Base-by-base conservation (phyloP, 225 moss, liverwort and hornwort species). In the Thuidium tamariscinum region DNA sequence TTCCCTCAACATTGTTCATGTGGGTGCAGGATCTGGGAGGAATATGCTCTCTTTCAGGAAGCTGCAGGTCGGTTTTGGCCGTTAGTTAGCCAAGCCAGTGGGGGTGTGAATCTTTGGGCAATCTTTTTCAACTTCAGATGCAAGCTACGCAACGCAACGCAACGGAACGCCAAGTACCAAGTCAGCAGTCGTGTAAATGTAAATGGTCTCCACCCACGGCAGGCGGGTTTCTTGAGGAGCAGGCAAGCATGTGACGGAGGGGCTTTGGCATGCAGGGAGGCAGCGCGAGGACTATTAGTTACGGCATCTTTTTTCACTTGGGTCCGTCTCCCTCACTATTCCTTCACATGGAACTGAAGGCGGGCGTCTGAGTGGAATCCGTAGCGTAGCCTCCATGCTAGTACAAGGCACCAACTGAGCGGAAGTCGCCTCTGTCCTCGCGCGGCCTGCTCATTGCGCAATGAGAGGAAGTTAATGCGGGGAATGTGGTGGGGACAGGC, bases 301-400 rank as follows among this genome's bases (percentile, higher is more conserved):
- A 14, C 18, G 63, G 88, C 55, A 88, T 90, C 88, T 88, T 86
- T 73, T 81, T 13, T 16, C 11, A 52, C 52, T 29, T 44, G 5
- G 4, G 67, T 26, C 13, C 51, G 10, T 10, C 51, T 51, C 10
- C 51, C 13, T 4, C 42, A 30, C 60, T 46, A 36, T 79, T 74
- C 82, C 88, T 88, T 86, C 74, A 30, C 83, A 68, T 34, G 86
- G 83, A 80, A 90, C n/a, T n/a, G n/a, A n/a, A n/a, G n/a, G n/a
- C n/a, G n/a, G 80, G 86, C 52, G 8, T 82, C 79, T 12, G 17
- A 52, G 52, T 17, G n/a, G n/a, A n/a, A n/a, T n/a, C n/a, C n/a
- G n/a, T n/a, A n/a, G n/a, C n/a, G 66, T 90, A 86, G 88, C 69
- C 88, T 74, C 54, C 67, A 83, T 62, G 86, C 88, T 83, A 88